These are phyloP conservation scores for Hydrangea macrophylla DNA, from an alignment of 148 eudicot genomes.

Conservation along the genomic window DNA sequence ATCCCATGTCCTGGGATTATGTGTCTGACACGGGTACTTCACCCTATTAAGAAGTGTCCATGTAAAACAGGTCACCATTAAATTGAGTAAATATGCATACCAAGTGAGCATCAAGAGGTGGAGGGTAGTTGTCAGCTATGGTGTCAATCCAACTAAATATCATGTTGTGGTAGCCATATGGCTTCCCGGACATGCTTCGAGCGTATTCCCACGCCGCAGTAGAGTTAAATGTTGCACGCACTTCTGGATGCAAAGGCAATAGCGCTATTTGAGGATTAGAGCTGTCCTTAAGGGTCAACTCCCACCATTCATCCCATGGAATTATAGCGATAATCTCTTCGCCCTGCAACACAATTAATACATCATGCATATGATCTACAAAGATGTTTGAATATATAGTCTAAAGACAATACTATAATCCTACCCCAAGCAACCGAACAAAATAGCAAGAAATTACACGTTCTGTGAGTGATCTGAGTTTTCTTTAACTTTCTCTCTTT, in stretches of 20 bases:
- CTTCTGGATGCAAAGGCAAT: conserved; percentile 84
- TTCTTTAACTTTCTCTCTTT: too few relatives aligned
- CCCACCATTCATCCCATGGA: conserved; percentile 99
- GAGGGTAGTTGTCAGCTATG: conserved; percentile 88
- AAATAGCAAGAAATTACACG: not conserved
- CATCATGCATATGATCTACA: not conserved
- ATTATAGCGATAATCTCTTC: conserved; percentile 88
- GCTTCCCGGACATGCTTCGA: conserved; percentile 92
- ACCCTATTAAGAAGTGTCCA: too few relatives aligned
- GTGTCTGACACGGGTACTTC: too few relatives aligned
- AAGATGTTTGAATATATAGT: not conserved
- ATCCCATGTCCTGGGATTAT: too few relatives aligned
- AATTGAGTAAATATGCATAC: conserved; percentile 35
- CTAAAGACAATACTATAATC: not conserved
- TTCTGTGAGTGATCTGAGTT: not conserved
- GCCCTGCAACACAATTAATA: conserved; percentile 50
- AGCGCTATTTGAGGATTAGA: conserved; percentile 96
- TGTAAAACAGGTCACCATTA: not conserved
- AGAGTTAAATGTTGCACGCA: conserved; percentile 73
- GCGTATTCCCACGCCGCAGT: conserved; percentile 99
- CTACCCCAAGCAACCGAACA: not conserved
- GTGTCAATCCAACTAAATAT: conserved; percentile 99
- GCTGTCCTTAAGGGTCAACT: conserved; percentile 67
- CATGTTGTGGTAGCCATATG: conserved; percentile 99
- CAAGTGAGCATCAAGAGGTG: conserved; percentile 99